Base-by-base conservation (phyloP, 1,139 yeast genomes). In the Ogataea hybrid region DNA sequence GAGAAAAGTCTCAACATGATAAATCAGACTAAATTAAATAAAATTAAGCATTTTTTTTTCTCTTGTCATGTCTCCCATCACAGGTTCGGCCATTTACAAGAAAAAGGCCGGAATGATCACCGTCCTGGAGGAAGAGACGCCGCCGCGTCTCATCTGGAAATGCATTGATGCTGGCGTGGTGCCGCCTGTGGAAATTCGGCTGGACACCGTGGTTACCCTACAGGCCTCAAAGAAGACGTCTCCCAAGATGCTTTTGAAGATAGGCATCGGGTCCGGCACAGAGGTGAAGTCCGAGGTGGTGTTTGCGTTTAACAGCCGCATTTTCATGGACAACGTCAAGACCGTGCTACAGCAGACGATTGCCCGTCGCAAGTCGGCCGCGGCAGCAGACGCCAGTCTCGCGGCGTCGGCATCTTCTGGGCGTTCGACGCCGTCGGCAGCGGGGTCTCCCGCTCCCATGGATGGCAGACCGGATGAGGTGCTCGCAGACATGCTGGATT, bases 141-240 rank as follows among this genome's bases (percentile, higher is more conserved):
- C 92, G 0, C 79, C 84, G 31, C 68, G 73, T 35, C 62, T 84
- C 32, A 73, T 73, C 42, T 84, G 94, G 94, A 74, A 78, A 51
- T 84, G 89, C 25, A 81, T 85, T 8, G 86, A 81, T 52, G 71
- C 71, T 30, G 73, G 71, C 39, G 76, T 74, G 44, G 66, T 68
- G 6, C 63, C 72, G 20, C 54, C 69, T 5, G 64, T 79, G 14
- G 70, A 71, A 47, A 64, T 81, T 18, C 73, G 73, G 1, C 64
- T 84, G 41, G 76, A 76, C 47, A 65, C 74, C 17, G 71, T 83
- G 34, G 67, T 70, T n/a, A 76, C 75, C 47, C 63, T 88, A 28
- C 88, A 84, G 57, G 95, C 90, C 1, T 79, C 95, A 1, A 84
- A 87, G 18, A 83, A 84, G 10, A 67, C 79, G 0, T 71, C 80